phyloP scores from a whole-genome alignment of 2,329 filamentous ascomycete species.

The Grosmannia serpens region DNA sequence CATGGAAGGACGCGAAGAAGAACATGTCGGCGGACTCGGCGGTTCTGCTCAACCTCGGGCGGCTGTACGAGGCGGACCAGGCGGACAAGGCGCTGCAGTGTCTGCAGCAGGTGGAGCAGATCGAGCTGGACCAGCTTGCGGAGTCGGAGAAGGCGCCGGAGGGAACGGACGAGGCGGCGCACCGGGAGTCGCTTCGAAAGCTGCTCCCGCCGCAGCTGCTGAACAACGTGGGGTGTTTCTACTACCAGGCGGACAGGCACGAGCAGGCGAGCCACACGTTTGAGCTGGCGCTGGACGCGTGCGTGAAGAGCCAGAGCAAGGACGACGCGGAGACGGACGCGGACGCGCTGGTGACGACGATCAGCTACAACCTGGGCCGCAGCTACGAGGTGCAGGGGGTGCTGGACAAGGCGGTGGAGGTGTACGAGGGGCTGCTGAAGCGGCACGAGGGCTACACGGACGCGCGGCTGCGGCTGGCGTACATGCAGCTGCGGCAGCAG shows the following conservation, averaged over 20 bases:
- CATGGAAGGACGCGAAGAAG: conserved; percentile 91
- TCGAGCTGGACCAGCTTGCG: conserved; percentile 71
- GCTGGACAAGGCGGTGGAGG: conserved; percentile 70
- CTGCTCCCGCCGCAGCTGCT: conserved; percentile 78
- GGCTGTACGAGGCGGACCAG: conserved; percentile 74
- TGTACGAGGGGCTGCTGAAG: conserved; percentile 75
- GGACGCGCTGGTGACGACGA: conserved; percentile 86
- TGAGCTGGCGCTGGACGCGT: conserved; percentile 81
- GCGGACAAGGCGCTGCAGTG: conserved; percentile 90
- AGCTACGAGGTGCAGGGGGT: conserved; percentile 82
- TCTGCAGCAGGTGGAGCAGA: conserved; percentile 80
- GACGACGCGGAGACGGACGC: conserved; percentile 61
- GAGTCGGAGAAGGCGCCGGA: conserved; percentile 54
- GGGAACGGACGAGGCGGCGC: conserved; percentile 46
- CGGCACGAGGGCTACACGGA: conserved; percentile 90
- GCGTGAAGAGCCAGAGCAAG: conserved; percentile 66
- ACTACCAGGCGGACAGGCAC: conserved; percentile 78
- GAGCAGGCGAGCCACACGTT: conserved; percentile 76
- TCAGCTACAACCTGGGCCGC: conserved; percentile 90
- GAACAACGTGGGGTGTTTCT: conserved; percentile 96
- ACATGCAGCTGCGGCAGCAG: conserved; percentile 72
- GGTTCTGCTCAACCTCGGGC: conserved; percentile 81
- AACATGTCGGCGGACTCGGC: conserved; percentile 70
- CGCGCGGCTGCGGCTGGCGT: conserved; percentile 76
- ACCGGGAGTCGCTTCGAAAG: conserved; percentile 56